Evolutionary conservation across 352 stramenopile species (phyloP), one percentile per base, ranked within the genome.

Genomic region (Phytopythium kandeliae): DNA sequence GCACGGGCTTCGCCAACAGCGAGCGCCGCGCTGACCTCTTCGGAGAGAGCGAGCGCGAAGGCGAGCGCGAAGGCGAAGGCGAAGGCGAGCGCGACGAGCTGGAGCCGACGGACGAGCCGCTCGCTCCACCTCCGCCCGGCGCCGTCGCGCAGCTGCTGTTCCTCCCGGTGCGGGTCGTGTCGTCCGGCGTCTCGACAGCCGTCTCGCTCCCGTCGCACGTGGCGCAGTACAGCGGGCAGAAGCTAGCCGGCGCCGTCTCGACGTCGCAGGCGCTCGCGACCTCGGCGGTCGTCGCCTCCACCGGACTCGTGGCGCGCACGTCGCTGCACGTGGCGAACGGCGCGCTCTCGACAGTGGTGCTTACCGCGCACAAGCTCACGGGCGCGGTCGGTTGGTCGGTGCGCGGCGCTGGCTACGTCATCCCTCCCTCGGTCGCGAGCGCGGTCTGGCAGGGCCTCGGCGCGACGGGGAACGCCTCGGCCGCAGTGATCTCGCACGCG

Each of bases 371-470:
- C 6, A 78, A 58, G 11, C 61, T 81, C 15, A 71, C 69, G 41
- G 75, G 71, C 28, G 74, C 71, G 0, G 67, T 88, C n/a, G 69
- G 68, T 1, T 66, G 63, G 0, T 88, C 79, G 0, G 67, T 85
- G 31, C 68, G 69, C 33, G 81, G 64, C 0, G 77, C 67, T 13
- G 63, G 63, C 36, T 82, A 78, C 31, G 71, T 69, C 6, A 85
- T 91, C 28, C 75, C 77, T 0, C 51, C 66, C n/a, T 84, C 74
- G 0, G 67, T 88, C 10, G 82, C 77, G 19, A 85, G 73, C 40
- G 71, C 67, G 0, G 57, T 89, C 50, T 89, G 73, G 74, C 66
- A 85, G 19, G 64, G 78, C 10, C 67, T 89, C 54, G 74, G 72
- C 17, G 66, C 67, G 15, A 87, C 80, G 6, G 67, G 80, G 0